Percentiles rank a stretch among this genome's conserved stretches.
phyloP scores from a whole-genome alignment of 768 basidiomycete genomes.

The Panus rudis region DNA sequence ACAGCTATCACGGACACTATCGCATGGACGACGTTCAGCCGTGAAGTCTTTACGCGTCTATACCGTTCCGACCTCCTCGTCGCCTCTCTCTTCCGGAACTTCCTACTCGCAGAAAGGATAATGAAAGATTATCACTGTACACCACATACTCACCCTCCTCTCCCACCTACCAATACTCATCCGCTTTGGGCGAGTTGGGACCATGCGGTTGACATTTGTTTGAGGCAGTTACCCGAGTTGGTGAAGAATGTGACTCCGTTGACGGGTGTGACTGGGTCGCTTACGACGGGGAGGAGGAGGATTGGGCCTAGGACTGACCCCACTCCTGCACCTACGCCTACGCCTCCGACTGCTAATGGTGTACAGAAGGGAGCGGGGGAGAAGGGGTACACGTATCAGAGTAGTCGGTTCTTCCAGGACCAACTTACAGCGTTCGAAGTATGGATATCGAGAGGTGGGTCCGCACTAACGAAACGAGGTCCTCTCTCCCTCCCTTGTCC shows the following conservation, averaged over 20 bases:
- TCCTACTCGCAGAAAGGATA: slow-evolving; percentile 92
- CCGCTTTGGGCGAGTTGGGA: slow-evolving; percentile 98
- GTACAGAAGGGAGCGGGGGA: slow-evolving; percentile 22
- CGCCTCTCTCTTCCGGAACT: slow-evolving; percentile 94
- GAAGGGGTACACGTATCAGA: slow-evolving; percentile 65
- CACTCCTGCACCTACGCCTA: slow-evolving; percentile 17
- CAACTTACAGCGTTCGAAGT: slow-evolving; percentile 97
- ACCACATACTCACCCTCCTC: slow-evolving; percentile 84
- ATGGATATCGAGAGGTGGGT: slow-evolving; percentile 93
- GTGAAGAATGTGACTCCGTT: slow-evolving; percentile 31
- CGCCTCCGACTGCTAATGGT: slow-evolving; percentile 1
- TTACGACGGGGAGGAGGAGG: slow-evolving; percentile 19
- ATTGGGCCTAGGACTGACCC: too few relatives aligned
- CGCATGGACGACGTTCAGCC: slow-evolving; percentile 96
- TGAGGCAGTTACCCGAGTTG: slow-evolving; percentile 88
- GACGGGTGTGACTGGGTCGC: slow-evolving; percentile 16
- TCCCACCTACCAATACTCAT: slow-evolving; percentile 96
- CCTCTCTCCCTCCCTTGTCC: slow-evolving; percentile 62
- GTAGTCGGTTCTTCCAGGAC: slow-evolving; percentile 91
- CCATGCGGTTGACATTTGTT: slow-evolving; percentile 88
- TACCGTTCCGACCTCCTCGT: slow-evolving; percentile 95
- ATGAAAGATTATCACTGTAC: slow-evolving; percentile 99
- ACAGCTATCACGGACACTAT: slow-evolving; percentile 99
- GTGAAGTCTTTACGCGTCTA: slow-evolving; percentile 86
- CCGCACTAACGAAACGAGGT: slow-evolving; percentile 71